Conservation (phyloP, 2,329 filamentous ascomycete species). For the Fusarium circinatum region DNA sequence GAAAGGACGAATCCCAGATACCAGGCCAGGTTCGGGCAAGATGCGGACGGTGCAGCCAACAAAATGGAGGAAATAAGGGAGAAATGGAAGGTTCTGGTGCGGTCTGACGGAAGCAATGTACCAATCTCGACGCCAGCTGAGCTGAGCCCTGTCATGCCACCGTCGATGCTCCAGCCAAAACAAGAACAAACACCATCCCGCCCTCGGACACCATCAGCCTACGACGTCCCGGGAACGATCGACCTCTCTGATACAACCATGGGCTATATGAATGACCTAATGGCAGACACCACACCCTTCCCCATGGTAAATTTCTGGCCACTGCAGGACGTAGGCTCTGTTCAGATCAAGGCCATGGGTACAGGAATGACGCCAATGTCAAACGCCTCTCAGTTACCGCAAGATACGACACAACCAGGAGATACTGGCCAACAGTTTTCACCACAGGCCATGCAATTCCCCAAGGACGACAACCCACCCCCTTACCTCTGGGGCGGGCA, state of each 20-base stretch:
- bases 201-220: slow-evolving; percentile 30
- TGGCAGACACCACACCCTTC: slow-evolving; percentile 22
- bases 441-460: slow-evolving; percentile 38
- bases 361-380: neutral
- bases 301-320: slow-evolving; percentile 38
- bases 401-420: slow-evolving; percentile 15
- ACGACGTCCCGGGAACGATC: slow-evolving; percentile 33
- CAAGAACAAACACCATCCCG: slow-evolving; percentile 24
- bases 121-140: slow-evolving; percentile 25
- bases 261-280: slow-evolving; percentile 42
- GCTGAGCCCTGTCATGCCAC: slow-evolving; percentile 17
- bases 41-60: slow-evolving; percentile 59
- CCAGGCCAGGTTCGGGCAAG: slow-evolving; percentile 59
- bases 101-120: slow-evolving; percentile 43
- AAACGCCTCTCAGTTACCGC: neutral
- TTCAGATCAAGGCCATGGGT: slow-evolving; percentile 33
- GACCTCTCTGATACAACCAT: slow-evolving; percentile 46
- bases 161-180: slow-evolving; percentile 25
- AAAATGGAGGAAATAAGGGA: slow-evolving; percentile 58
- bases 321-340: slow-evolving; percentile 32
- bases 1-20: slow-evolving; percentile 56
- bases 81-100: slow-evolving; percentile 63
- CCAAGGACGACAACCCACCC: slow-evolving; percentile 50
- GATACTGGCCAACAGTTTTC: slow-evolving; percentile 15
- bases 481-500: slow-evolving; percentile 56